These are phyloP conservation scores for Dendrobium huoshanense DNA, from an alignment of 106 monocot genomes.

Conservation along the genomic window DNA sequence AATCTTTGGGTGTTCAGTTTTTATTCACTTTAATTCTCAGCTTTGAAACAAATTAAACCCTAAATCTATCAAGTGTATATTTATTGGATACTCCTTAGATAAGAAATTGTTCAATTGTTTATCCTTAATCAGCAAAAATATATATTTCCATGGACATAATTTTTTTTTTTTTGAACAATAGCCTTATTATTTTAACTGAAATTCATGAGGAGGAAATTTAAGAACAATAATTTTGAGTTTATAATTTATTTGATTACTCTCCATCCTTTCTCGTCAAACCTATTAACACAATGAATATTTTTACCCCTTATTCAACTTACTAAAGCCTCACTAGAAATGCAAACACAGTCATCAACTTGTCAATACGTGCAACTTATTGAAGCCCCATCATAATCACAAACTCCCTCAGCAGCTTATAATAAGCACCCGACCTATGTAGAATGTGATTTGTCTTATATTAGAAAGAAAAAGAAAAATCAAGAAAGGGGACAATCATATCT, in stretches of 20 bases:
- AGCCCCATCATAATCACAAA: not conserved
- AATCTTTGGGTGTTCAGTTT: too few species aligned
- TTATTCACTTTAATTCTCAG: not conserved
- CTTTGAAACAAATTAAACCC: not conserved
- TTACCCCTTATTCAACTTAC: not conserved
- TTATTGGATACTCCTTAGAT: not conserved
- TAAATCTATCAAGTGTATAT: not conserved
- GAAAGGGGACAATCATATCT: not conserved
- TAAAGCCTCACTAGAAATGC: not conserved
- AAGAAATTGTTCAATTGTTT: not conserved
- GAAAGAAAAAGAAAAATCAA: not conserved
- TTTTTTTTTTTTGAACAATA: not conserved
- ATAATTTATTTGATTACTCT: not conserved
- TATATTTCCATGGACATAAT: not conserved
- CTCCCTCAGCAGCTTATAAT: not conserved
- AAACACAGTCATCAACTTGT: not conserved
- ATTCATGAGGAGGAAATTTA: not conserved
- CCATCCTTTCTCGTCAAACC: not conserved
- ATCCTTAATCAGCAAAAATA: not conserved
- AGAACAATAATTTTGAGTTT: not conserved
- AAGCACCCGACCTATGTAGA: not conserved
- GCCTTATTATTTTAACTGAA: not conserved
- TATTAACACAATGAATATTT: not conserved
- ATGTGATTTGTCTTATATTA: not conserved
- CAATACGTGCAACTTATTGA: not conserved